Conservation (phyloP, 495 filamentous ascomycete genomes). For the Thermochaetoides thermophila region DNA sequence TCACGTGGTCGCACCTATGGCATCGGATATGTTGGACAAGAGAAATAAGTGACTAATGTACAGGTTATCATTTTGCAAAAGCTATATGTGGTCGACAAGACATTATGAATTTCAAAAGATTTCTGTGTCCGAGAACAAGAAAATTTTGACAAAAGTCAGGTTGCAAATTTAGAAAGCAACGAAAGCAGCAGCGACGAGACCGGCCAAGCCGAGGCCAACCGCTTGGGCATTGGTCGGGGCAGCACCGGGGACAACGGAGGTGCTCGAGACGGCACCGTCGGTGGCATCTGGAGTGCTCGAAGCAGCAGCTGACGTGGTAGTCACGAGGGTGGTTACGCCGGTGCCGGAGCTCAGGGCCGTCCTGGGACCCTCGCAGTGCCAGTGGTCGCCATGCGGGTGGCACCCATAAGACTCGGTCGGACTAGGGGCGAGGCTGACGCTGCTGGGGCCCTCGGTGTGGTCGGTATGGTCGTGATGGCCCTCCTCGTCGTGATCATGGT, state of each 20-base stretch:
- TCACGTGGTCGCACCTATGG: too few species aligned
- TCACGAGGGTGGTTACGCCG: background rate
- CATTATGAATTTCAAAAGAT: too few species aligned
- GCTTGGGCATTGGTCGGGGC: conserved; percentile 1
- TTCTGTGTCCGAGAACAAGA: too few species aligned
- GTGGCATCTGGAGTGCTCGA: background rate
- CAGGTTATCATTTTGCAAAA: too few species aligned
- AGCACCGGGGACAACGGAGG: background rate
- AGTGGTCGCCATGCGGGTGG: conserved; percentile 24
- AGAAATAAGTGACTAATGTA: too few species aligned
- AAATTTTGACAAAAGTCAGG: too few species aligned
- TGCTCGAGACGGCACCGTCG: background rate
- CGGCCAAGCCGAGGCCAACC: conserved; percentile 7
- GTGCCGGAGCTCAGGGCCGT: conserved; percentile 8
- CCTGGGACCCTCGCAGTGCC: conserved; percentile 23
- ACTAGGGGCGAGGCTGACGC: conserved; percentile 14
- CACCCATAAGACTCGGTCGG: conserved; percentile 25
- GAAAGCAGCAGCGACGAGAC: conserved; percentile 1
- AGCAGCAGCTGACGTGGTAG: background rate
- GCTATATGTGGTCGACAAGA: too few species aligned
- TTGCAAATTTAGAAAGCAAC: conserved; percentile 7
- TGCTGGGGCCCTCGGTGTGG: conserved; percentile 8
- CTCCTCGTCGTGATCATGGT: conserved; percentile 8
- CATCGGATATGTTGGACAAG: too few species aligned
- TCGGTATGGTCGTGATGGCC: conserved; percentile 7